Percentiles rank a stretch among this genome's conserved stretches.
These are phyloP conservation scores for Boletus reticuloceps DNA, from an alignment of 768 basidiomycete genomes.

Conservation along the genomic window DNA sequence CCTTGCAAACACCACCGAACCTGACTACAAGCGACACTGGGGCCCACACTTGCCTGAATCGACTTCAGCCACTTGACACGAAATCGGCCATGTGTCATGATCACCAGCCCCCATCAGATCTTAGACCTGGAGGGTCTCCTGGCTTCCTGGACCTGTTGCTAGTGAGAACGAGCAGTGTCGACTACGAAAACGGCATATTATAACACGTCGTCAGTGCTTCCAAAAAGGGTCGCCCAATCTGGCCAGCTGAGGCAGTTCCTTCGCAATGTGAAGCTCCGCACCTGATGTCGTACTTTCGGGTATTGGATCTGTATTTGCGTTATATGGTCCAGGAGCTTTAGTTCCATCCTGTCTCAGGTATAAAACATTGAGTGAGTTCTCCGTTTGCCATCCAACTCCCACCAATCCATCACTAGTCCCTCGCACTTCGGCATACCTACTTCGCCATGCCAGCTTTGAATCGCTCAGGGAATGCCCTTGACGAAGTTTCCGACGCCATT, in stretches of 20 bases:
- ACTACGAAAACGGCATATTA: constrained; percentile 8
- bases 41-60: constrained; percentile 1
- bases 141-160: constrained; percentile 1
- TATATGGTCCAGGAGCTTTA: constrained; percentile 4
- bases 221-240: constrained; percentile 14
- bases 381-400: constrained; percentile 1
- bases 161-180: constrained; percentile 6
- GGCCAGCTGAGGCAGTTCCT: constrained; percentile 3
- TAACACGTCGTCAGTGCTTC: constrained; percentile 12
- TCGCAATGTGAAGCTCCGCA: constrained; percentile 19
- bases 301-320: constrained; percentile 10
- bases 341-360: constrained; percentile 14
- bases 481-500: constrained; percentile 46
- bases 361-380: constrained; percentile 12
- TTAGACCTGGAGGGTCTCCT: constrained; percentile 2
- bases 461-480: constrained; percentile 34
- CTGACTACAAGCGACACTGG: constrained; percentile 4
- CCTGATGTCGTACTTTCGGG: constrained; percentile 20
- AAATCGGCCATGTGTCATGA: constrained; percentile 13
- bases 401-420: not conserved
- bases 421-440: not conserved
- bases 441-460: constrained; percentile 26
- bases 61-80: constrained; percentile 10
- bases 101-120: constrained; percentile 18
- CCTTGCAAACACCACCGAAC: constrained; percentile 10